These are phyloP conservation scores for Chalara sp. DNA, from an alignment of 2,329 filamentous ascomycete species.

Conservation along the genomic window DNA sequence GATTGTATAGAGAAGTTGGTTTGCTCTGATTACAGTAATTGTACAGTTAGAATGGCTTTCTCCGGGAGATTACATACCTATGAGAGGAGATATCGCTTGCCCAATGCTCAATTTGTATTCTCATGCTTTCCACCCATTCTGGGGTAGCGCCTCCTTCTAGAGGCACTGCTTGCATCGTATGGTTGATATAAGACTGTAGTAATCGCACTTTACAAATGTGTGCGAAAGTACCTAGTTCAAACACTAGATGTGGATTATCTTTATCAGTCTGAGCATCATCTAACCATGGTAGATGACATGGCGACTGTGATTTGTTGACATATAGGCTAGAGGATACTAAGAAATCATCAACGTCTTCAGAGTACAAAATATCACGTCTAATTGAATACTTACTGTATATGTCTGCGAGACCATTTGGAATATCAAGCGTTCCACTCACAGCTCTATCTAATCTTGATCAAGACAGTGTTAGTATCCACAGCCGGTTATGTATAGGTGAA, in stretches of 20 bases:
- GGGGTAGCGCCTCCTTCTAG: conserved; percentile 2
- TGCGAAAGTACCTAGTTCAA: conserved; percentile 5
- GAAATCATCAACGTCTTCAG: too few relatives aligned
- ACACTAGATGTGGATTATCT: neutral
- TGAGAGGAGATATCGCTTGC: conserved; percentile 5
- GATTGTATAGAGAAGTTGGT: neutral
- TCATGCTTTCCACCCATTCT: conserved; percentile 11
- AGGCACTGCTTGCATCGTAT: conserved; percentile 7
- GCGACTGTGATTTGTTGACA: conserved; percentile 2
- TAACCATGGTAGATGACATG: conserved; percentile 4
- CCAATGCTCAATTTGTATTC: conserved; percentile 9
- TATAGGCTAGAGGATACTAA: conserved; percentile 6
- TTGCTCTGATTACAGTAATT: too few relatives aligned
- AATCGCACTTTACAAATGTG: conserved; percentile 9
- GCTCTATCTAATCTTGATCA: conserved; percentile 7
- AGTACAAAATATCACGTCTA: too few relatives aligned
- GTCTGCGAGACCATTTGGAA: conserved; percentile 9
- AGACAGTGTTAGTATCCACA: neutral
- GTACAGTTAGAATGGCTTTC: too few relatives aligned
- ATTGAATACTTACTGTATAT: conserved; percentile 1
- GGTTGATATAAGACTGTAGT: conserved; percentile 10
- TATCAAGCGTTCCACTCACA: conserved; percentile 7
- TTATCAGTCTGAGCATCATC: conserved; percentile 1
- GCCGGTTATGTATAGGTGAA: neutral
- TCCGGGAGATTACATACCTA: neutral